A percentile compares a stretch with the other conserved stretches of the same genome.
These are phyloP conservation scores for Saccharomycopsis synnaedendra DNA, from an alignment of 805 yeast genomes.

Conservation along the genomic window DNA sequence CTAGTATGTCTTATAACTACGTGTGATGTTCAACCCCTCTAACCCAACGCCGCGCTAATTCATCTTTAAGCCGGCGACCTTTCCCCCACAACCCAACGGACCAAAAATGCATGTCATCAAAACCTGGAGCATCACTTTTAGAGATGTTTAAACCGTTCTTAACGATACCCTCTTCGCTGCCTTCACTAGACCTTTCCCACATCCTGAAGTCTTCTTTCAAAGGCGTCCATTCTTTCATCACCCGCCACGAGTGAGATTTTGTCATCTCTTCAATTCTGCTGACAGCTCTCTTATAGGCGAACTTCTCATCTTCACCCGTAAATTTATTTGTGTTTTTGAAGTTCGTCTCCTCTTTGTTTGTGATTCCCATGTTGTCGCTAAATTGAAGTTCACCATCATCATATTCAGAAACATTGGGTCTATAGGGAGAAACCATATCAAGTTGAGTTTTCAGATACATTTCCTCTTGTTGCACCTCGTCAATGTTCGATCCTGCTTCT, in stretches of 20 bases:
- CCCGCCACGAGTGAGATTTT: constrained; percentile 40
- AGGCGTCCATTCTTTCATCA: constrained; percentile 42
- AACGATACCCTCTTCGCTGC: background rate
- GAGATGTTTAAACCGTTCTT: background rate
- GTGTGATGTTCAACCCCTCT: constrained; percentile 22
- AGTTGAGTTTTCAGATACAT: constrained; percentile 56
- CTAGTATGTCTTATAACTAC: too few species aligned
- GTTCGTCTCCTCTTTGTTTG: constrained; percentile 21
- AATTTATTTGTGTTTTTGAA: constrained; percentile 42
- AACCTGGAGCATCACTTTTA: constrained; percentile 26
- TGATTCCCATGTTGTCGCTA: constrained; percentile 18
- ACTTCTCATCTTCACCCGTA: constrained; percentile 69
- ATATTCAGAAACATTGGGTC: constrained; percentile 60
- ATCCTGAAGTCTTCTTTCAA: constrained; percentile 40
- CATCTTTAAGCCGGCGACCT: constrained; percentile 38
- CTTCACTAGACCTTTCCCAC: constrained; percentile 33
- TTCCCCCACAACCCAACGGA: constrained; percentile 55
- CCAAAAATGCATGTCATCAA: constrained; percentile 47
- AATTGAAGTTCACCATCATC: constrained; percentile 34
- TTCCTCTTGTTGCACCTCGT: constrained; percentile 51
- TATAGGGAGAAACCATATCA: constrained; percentile 49
- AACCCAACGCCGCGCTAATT: constrained; percentile 47
- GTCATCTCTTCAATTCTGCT: constrained; percentile 54
- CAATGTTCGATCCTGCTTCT: constrained; percentile 21
- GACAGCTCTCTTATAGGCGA: constrained; percentile 63